Evolutionary conservation across 169 alveolate species (phyloP).

Genomic region (Plasmodium chabaudi): DNA sequence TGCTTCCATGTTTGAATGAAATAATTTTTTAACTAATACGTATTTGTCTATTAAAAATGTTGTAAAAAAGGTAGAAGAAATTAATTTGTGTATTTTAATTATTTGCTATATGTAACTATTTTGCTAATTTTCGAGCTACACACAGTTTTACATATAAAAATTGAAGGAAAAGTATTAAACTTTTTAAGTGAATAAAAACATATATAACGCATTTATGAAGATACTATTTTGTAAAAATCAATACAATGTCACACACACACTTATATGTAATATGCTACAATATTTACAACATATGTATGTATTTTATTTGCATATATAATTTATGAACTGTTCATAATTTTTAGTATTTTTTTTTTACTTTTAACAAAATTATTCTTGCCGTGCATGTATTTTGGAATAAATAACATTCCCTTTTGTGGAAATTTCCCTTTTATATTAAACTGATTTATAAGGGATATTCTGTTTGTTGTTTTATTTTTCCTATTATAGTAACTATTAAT

Average conservation of each 20-base stretch:
- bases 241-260: too few species aligned
- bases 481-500: not conserved
- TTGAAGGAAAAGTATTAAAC: too few species aligned
- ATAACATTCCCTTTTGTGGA: conserved; percentile 36
- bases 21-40: conserved; percentile 2
- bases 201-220: too few species aligned
- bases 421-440: conserved; percentile 3
- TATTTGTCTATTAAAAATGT: conserved; percentile 11
- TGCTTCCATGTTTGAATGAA: conserved; percentile 54
- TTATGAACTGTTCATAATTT: too few species aligned
- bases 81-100: not conserved
- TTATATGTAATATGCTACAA: too few species aligned
- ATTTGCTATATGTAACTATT: not conserved
- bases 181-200: too few species aligned
- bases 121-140: too few species aligned
- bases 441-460: not conserved
- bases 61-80: not conserved
- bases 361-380: conserved; percentile 8
- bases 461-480: conserved; percentile 5
- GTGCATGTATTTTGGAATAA: conserved; percentile 23
- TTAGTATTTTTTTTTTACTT: conserved; percentile 1
- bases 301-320: too few species aligned
- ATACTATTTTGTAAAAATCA: too few species aligned
- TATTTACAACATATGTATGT: too few species aligned
- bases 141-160: too few species aligned